These are phyloP conservation scores for Xylariales sp. DNA, from an alignment of 2,329 filamentous ascomycete genomes.

Conservation along the genomic window DNA sequence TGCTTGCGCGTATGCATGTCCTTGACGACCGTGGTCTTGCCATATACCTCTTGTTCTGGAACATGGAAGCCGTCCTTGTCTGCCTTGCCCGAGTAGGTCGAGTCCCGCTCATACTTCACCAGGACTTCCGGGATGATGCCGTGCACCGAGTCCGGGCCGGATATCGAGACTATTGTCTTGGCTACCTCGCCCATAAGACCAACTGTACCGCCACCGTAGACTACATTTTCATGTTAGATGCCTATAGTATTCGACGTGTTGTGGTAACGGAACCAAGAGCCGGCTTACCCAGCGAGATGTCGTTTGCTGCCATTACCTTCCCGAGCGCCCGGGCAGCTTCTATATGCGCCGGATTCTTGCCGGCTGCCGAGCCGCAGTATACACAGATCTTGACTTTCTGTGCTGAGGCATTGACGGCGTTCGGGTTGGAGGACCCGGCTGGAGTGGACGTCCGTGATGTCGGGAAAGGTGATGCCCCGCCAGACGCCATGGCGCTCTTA, in stretches of 20 bases:
- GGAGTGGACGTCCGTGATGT: conserved; percentile 27
- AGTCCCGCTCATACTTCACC: conserved; percentile 70
- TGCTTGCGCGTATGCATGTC: conserved; percentile 97
- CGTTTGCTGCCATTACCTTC: conserved; percentile 65
- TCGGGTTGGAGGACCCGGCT: conserved; percentile 15
- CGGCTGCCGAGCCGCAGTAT: conserved; percentile 82
- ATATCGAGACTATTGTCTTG: conserved; percentile 75
- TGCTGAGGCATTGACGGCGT: conserved; percentile 30
- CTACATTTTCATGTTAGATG: conserved; percentile 32
- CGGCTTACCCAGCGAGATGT: conserved; percentile 67
- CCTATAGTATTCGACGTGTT: neutral
- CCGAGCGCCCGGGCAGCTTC: conserved; percentile 75
- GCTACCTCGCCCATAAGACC: conserved; percentile 96
- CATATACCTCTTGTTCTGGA: conserved; percentile 64
- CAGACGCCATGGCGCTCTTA: conserved; percentile 35
- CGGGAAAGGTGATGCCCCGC: conserved; percentile 31
- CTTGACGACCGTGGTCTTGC: conserved; percentile 78
- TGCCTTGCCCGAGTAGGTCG: conserved; percentile 43
- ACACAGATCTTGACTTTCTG: conserved; percentile 72
- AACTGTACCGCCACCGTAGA: conserved; percentile 92
- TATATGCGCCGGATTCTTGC: conserved; percentile 69
- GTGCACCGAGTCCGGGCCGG: conserved; percentile 77
- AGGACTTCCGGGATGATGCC: conserved; percentile 90
- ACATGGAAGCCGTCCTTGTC: conserved; percentile 48
- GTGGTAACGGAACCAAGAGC: neutral